Base-by-base conservation (phyloP, 2,329 filamentous ascomycete species). In the Fusarium annulatum region DNA sequence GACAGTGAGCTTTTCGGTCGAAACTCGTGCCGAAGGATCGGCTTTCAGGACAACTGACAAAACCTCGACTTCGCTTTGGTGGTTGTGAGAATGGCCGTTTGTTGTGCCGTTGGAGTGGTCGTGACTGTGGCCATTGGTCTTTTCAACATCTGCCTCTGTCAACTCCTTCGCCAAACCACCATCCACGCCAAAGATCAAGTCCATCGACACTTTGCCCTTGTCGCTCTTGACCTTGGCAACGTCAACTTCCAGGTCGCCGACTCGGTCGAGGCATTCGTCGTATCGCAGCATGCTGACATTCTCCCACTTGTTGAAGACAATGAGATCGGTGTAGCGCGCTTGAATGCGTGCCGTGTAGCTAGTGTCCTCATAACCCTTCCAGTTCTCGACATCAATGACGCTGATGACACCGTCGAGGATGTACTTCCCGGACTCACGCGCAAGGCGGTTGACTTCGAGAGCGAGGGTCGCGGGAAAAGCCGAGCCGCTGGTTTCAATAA, bases 301-400 rank as follows among this genome's bases (percentile, higher is more conserved):
- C 83, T 98, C 95, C 93, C 94, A 97, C 84, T 98, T 98, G 82
- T 97, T 98, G 78, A 97, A 92, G 21, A 98, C 90, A 69, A 98
- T 92, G 70, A 98, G 81, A 82, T 98, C 95, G 16, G 95, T 98
- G 81, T 97, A 97, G 71, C 90, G 87, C 8, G 95, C 95, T 86
- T 98, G 95, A 75, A 97, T 86, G 79, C 93, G 92, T 11, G 95
- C 95, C 64, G 95, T 98, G 79, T 94, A 96, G 66, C 92, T 94
- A 30, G 93, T 97, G 81, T 97, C 95, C 77, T 96, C 94, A 79
- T 98, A 98, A 0, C 95, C 95, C 78, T 91, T 86, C 95, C 95
- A 98, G 80, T 98, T 98, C 88, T 97, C 95, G 16, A 97, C 95
- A 79, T 98, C 95, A 66, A 98, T 91, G 28, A 97, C 95, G 76